Percentiles rank a stretch among this genome's conserved stretches.
These are phyloP conservation scores for Phaffia australis DNA, from an alignment of 768 basidiomycete species.

Conservation along the genomic window DNA sequence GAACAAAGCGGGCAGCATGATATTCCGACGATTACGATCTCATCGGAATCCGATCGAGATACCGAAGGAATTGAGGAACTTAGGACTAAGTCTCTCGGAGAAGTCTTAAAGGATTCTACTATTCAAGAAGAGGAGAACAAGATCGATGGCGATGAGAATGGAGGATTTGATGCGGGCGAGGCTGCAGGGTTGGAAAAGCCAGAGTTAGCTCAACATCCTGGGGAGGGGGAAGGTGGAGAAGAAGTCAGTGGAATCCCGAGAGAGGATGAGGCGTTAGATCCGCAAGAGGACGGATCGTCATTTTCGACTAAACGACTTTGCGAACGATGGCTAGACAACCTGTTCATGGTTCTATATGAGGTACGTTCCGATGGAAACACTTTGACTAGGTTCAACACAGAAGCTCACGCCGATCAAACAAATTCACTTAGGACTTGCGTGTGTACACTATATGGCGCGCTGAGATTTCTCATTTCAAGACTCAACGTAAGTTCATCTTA, in stretches of 20 bases:
- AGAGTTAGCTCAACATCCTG: slow-evolving; percentile 30
- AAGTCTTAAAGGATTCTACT: slow-evolving; percentile 28
- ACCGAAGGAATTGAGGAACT: slow-evolving; percentile 49
- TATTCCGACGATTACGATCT: slow-evolving; percentile 65
- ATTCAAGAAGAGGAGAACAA: slow-evolving; percentile 39
- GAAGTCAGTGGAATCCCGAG: slow-evolving; percentile 27
- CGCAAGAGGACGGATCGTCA: slow-evolving; percentile 55
- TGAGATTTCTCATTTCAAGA: slow-evolving; percentile 97
- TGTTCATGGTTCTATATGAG: slow-evolving; percentile 98
- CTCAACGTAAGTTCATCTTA: slow-evolving; percentile 47
- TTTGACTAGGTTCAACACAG: background rate
- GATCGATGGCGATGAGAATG: slow-evolving; percentile 31
- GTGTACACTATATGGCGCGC: slow-evolving; percentile 99
- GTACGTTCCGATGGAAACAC: slow-evolving; percentile 42
- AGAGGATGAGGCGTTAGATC: slow-evolving; percentile 13
- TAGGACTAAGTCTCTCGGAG: slow-evolving; percentile 30
- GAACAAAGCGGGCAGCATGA: slow-evolving; percentile 26
- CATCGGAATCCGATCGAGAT: slow-evolving; percentile 55
- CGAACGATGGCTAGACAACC: slow-evolving; percentile 92
- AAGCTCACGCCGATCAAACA: background rate
- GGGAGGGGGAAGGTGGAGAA: slow-evolving; percentile 14
- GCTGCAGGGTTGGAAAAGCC: slow-evolving; percentile 34
- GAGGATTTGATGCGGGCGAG: slow-evolving; percentile 28
- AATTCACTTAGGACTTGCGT: slow-evolving; percentile 62
- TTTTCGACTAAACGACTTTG: slow-evolving; percentile 95